phyloP scores from a whole-genome alignment of 495 filamentous ascomycete genomes.

The Tuber umbilicatum region DNA sequence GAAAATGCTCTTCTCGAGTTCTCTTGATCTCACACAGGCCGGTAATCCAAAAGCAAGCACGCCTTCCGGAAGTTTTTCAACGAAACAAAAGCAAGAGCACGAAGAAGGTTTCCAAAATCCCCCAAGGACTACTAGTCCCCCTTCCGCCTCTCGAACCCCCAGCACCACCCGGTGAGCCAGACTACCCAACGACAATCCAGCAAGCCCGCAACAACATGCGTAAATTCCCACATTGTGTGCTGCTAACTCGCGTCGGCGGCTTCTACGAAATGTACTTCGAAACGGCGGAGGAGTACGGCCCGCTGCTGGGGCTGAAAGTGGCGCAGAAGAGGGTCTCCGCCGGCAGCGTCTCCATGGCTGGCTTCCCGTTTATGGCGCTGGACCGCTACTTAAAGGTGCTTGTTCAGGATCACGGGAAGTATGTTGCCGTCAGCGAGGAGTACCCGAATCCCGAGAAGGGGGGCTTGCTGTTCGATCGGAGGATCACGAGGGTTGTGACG shows the following conservation, averaged over 20 bases:
- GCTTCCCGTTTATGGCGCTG: slow-evolving; percentile 87
- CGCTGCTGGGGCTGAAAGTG: slow-evolving; percentile 80
- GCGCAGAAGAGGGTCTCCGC: slow-evolving; percentile 61
- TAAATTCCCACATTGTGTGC: slow-evolving; percentile 68
- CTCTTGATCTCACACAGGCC: background rate
- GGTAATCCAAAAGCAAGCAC: background rate
- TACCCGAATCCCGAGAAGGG: slow-evolving; percentile 66
- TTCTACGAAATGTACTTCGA: slow-evolving; percentile 98
- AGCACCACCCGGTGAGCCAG: slow-evolving; percentile 4
- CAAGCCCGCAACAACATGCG: slow-evolving; percentile 86
- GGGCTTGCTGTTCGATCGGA: slow-evolving; percentile 73
- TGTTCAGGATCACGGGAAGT: slow-evolving; percentile 79
- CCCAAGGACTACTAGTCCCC: slow-evolving; percentile 15
- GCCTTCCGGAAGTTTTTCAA: slow-evolving; percentile 1
- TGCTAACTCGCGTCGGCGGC: slow-evolving; percentile 82
- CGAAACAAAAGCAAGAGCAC: slow-evolving; percentile 26
- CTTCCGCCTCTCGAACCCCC: slow-evolving; percentile 17
- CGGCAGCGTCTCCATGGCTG: slow-evolving; percentile 49
- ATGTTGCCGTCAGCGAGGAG: slow-evolving; percentile 92
- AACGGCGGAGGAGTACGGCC: slow-evolving; percentile 80
- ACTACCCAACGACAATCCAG: slow-evolving; percentile 79
- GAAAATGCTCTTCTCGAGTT: background rate
- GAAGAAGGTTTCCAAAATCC: slow-evolving; percentile 26
- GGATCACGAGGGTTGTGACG: slow-evolving; percentile 78
- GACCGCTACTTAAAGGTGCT: slow-evolving; percentile 87